These are phyloP conservation scores for Albizia julibrissin DNA, from an alignment of 306 rosid species.

Conservation along the genomic window DNA sequence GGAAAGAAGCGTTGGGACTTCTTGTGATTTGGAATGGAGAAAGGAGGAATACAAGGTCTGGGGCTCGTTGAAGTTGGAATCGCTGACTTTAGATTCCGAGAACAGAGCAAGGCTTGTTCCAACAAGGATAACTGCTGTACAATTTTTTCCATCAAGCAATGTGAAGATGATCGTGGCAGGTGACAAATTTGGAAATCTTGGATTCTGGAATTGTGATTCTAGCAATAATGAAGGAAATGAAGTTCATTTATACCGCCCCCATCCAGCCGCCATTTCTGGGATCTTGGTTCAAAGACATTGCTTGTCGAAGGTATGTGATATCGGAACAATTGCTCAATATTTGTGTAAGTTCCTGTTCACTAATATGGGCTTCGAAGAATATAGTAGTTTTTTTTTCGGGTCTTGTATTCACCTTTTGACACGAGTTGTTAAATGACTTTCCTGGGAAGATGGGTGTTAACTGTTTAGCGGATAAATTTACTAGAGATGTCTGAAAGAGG, in stretches of 20 bases:
- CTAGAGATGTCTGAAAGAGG: background rate
- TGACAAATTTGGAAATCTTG: slow-evolving; percentile 71
- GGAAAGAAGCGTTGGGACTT: background rate
- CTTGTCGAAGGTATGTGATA: slow-evolving; percentile 62
- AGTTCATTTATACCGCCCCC: slow-evolving; percentile 62
- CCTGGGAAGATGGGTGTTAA: background rate
- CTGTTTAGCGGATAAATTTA: background rate
- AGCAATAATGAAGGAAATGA: slow-evolving; percentile 37
- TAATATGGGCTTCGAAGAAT: background rate
- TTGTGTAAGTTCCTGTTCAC: background rate
- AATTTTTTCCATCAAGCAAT: slow-evolving; percentile 60
- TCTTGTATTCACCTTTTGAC: background rate
- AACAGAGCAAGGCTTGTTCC: slow-evolving; percentile 69
- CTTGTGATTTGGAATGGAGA: slow-evolving; percentile 8
- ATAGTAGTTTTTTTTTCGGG: background rate
- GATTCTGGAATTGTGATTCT: slow-evolving; percentile 68
- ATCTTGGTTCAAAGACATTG: slow-evolving; percentile 60
- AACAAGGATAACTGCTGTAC: slow-evolving; percentile 53
- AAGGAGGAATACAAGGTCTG: background rate
- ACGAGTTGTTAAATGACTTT: background rate
- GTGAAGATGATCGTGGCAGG: slow-evolving; percentile 66
- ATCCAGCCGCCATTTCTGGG: slow-evolving; percentile 71
- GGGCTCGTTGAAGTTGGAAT: slow-evolving; percentile 41
- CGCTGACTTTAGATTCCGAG: slow-evolving; percentile 57
- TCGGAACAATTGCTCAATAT: slow-evolving; percentile 1